Percentiles rank a stretch among this genome's conserved stretches.
These are phyloP conservation scores for Colletotrichum falcatum DNA, from an alignment of 2,329 filamentous ascomycete species.

Conservation along the genomic window DNA sequence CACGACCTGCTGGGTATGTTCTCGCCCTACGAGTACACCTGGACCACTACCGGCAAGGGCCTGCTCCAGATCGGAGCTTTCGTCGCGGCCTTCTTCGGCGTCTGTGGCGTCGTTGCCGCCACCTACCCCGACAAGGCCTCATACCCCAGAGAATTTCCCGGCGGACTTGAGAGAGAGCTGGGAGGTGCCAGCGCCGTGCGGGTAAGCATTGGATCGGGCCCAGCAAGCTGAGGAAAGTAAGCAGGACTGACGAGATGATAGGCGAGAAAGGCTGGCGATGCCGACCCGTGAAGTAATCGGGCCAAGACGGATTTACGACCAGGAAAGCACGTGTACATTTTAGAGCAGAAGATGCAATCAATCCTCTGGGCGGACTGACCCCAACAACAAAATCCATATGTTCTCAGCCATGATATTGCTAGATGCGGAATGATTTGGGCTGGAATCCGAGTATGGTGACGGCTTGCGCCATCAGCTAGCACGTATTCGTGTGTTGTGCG, in stretches of 20 bases:
- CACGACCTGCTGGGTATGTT: conserved; percentile 94
- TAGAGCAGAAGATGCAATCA: conserved; percentile 40
- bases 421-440: neutral
- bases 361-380: conserved; percentile 22
- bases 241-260: conserved; percentile 42
- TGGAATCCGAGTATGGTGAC: neutral
- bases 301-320: conserved; percentile 14
- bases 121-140: conserved; percentile 80
- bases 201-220: conserved; percentile 62
- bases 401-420: neutral
- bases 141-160: conserved; percentile 77
- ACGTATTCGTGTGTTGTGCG: neutral
- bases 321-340: conserved; percentile 38
- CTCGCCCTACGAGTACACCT: conserved; percentile 89
- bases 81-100: conserved; percentile 69
- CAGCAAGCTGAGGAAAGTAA: neutral
- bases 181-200: conserved; percentile 75
- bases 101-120: conserved; percentile 75
- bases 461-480: neutral
- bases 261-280: conserved; percentile 69
- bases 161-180: conserved; percentile 79
- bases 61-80: conserved; percentile 76
- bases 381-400: conserved; percentile 35
- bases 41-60: conserved; percentile 78
- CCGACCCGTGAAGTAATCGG: conserved; percentile 57